These are phyloP conservation scores for Leccinum aurantiacum DNA, from an alignment of 768 basidiomycete genomes.

Conservation along the genomic window DNA sequence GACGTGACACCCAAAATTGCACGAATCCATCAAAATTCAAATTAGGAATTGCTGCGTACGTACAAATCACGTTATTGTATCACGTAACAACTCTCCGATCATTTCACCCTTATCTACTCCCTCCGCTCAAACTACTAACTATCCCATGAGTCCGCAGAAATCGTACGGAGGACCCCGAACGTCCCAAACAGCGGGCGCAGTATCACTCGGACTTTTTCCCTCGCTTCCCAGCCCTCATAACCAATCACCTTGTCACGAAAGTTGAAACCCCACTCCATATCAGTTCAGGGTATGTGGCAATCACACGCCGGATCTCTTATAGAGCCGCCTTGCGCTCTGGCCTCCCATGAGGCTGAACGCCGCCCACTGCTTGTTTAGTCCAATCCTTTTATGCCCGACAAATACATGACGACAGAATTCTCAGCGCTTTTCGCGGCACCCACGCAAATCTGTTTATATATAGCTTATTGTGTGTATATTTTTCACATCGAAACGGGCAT, in stretches of 20 bases:
- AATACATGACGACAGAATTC: slow-evolving; percentile 3
- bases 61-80: slow-evolving; percentile 29
- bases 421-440: slow-evolving; percentile 1
- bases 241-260: slow-evolving; percentile 5
- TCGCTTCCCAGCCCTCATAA: slow-evolving; percentile 11
- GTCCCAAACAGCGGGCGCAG: slow-evolving; percentile 1
- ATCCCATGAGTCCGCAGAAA: neutral
- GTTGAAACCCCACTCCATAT: neutral
- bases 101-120: slow-evolving; percentile 15
- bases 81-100: slow-evolving; percentile 30
- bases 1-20: slow-evolving; percentile 33
- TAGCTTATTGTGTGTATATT: neutral
- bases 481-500: neutral
- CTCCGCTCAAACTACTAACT: neutral
- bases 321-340: neutral
- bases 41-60: slow-evolving; percentile 32
- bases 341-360: neutral
- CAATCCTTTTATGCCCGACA: neutral
- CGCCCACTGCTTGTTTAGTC: neutral
- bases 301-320: neutral
- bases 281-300: neutral
- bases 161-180: neutral
- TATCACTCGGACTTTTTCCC: neutral
- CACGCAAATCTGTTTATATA: neutral
- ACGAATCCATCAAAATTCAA: slow-evolving; percentile 34